Conservation (phyloP, 441 rosid species). For the Euphorbia corollata region DNA sequence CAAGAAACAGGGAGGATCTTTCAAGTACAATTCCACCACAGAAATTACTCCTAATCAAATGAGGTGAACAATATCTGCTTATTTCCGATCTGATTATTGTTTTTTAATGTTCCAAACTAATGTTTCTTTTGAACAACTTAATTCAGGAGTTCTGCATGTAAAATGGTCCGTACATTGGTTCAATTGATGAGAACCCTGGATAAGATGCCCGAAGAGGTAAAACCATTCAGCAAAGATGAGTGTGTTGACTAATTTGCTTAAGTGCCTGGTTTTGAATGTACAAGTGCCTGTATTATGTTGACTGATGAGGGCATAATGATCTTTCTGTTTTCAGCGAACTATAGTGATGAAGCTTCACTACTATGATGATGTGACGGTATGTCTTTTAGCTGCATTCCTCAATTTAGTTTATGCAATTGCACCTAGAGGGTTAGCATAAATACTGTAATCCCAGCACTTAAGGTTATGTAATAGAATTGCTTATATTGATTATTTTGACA, state of each 20-base stretch:
- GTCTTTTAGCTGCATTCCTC: conserved; percentile 20
- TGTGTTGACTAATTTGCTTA: neutral
- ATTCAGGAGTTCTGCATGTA: conserved; percentile 89
- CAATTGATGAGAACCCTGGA: conserved; percentile 96
- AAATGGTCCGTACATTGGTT: conserved; percentile 88
- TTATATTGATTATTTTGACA: neutral
- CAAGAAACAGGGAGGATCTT: conserved; percentile 64
- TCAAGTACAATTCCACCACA: conserved; percentile 57
- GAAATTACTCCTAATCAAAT: conserved; percentile 87
- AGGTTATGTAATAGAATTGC: conserved; percentile 7
- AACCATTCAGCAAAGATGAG: conserved; percentile 4
- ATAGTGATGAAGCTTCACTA: conserved; percentile 90
- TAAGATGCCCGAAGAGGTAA: conserved; percentile 90
- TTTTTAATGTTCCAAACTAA: neutral
- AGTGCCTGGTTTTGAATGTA: neutral
- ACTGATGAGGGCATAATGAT: conserved; percentile 14
- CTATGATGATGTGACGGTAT: conserved; percentile 92
- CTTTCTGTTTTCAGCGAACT: conserved; percentile 57
- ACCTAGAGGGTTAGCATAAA: neutral
- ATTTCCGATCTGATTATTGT: conserved; percentile 1
- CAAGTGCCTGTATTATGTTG: neutral
- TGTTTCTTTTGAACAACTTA: conserved; percentile 8
- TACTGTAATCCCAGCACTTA: neutral
- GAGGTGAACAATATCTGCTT: conserved; percentile 42
- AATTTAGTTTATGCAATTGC: neutral